Base-by-base conservation (phyloP, 768 basidiomycete species). In the Pulveroboletus ravenelii region DNA sequence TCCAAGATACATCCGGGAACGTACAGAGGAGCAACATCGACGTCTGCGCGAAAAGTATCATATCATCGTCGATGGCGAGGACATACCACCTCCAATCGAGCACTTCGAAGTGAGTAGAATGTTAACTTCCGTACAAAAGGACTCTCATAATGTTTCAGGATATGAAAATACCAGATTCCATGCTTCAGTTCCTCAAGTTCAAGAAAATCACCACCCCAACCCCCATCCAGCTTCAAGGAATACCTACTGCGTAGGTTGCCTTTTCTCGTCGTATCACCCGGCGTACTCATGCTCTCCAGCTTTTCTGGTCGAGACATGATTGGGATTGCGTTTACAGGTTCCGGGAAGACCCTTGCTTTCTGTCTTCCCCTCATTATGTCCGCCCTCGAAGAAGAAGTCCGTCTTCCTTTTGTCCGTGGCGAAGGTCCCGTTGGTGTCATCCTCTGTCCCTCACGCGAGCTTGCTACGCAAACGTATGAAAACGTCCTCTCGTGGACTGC, bases 251-350 rank as follows among this genome's bases (percentile, higher is more conserved):
- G 89, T 93, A 71, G 60, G 89, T 62, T 15, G 39, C 27, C 62
- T 32, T 56, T 14, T 12, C 41, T 32, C 45, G 18, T 49, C 41
- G 17, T 15, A 35, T 35, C 0, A 35, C 20, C 31, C 12, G 30
- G 30, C 45, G 41, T 36, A 52, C 53, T 62, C 35, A 54, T 18
- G 39, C 29, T 51, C 52, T 35, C 27, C 63, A 93, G 93, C 31
- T 97, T 98, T 67, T 74, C 93, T 45, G 96, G 96, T 35, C 83
- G 96, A 54, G 96, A 99, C 67, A 87, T 98, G 73, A 99, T 98
- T 56, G 96, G 96, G 17, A 98, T 99, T 56, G 96, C 96, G 4
- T 98, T 98, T 72, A 99, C 96, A 23, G 96, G 96, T 35, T 98
- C 95, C 0, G 96, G 96, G 14, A 99, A 99, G 72, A 99, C 96